phyloP scores from a whole-genome alignment of 169 alveolate genomes.

The Plasmodium falciparum region DNA sequence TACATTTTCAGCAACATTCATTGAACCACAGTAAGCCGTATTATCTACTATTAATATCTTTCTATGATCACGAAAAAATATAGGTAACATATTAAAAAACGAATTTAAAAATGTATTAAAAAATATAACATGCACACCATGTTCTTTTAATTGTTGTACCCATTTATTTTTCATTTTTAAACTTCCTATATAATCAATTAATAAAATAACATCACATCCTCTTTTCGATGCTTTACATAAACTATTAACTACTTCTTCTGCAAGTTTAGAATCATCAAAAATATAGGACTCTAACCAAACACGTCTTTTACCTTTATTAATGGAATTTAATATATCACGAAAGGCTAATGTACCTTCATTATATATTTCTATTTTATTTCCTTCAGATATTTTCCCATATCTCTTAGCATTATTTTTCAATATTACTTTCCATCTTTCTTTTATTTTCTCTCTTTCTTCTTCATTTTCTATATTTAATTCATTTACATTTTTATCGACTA shows the following conservation, averaged over 20 bases:
- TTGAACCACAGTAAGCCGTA: constrained; percentile 89
- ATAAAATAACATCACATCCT: constrained; percentile 88
- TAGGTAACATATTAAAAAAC: constrained; percentile 75
- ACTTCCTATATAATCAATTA: constrained; percentile 82
- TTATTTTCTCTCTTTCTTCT: constrained; percentile 21
- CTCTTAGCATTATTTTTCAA: constrained; percentile 33
- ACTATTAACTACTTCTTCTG: constrained; percentile 82
- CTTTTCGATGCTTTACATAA: constrained; percentile 87
- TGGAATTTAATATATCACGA: constrained; percentile 52
- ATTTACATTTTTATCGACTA: constrained; percentile 35
- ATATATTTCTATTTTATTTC: constrained; percentile 77
- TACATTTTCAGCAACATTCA: constrained; percentile 81
- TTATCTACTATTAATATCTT: constrained; percentile 84
- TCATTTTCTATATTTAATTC: constrained; percentile 1
- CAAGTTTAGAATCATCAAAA: constrained; percentile 87
- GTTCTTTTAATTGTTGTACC: constrained; percentile 42
- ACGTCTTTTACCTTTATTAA: constrained; percentile 84
- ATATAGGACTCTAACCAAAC: constrained; percentile 90
- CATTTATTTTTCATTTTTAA: constrained; percentile 73
- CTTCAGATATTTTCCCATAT: constrained; percentile 80
- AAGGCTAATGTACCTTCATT: constrained; percentile 50
- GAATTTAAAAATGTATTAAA: constrained; percentile 76
- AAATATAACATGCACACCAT: constrained; percentile 61
- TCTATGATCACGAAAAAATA: constrained; percentile 88
- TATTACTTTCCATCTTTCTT: constrained; percentile 28